Percentiles rank a stretch among this genome's conserved stretches.
Evolutionary conservation across 306 rosid genomes (phyloP).

Genomic region (Ochetophila trinervis): DNA sequence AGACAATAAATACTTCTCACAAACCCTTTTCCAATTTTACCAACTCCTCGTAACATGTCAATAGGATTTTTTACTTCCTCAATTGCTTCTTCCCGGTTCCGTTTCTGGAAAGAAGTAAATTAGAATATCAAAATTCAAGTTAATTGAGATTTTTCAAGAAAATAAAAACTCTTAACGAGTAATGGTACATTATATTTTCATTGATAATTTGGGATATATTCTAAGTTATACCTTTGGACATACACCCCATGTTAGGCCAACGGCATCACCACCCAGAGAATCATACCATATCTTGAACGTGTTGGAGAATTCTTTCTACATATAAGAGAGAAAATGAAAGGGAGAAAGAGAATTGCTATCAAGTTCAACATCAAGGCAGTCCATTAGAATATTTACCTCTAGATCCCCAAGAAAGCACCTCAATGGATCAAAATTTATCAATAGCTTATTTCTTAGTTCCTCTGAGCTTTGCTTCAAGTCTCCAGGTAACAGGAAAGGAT

Average conservation of each 20-base stretch:
- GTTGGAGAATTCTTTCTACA: slow-evolving; percentile 61
- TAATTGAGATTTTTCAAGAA: not conserved
- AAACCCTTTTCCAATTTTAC: slow-evolving; percentile 79
- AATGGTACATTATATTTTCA: not conserved
- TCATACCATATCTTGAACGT: slow-evolving; percentile 82
- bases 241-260: slow-evolving; percentile 82
- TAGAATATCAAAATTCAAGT: slow-evolving; percentile 19
- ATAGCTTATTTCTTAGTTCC: slow-evolving; percentile 57
- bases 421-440: slow-evolving; percentile 83
- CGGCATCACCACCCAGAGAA: slow-evolving; percentile 87
- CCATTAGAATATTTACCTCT: slow-evolving; percentile 52
- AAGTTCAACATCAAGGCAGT: slow-evolving; percentile 14
- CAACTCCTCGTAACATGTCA: slow-evolving; percentile 53
- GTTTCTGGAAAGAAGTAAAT: slow-evolving; percentile 52
- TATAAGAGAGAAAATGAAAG: slow-evolving; percentile 18
- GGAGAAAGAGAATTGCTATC: not conserved
- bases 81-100: slow-evolving; percentile 48
- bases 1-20: slow-evolving; percentile 65
- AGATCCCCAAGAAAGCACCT: slow-evolving; percentile 64
- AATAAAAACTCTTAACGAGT: not conserved
- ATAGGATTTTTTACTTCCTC: slow-evolving; percentile 47
- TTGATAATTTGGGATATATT: not conserved
- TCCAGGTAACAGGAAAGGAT: slow-evolving; percentile 62
- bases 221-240: slow-evolving; percentile 56
- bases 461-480: slow-evolving; percentile 59